A percentile compares a stretch with the other conserved stretches of the same genome.
Conservation (phyloP, 2,329 filamentous ascomycete genomes). For the Akanthomyces muscarius region DNA sequence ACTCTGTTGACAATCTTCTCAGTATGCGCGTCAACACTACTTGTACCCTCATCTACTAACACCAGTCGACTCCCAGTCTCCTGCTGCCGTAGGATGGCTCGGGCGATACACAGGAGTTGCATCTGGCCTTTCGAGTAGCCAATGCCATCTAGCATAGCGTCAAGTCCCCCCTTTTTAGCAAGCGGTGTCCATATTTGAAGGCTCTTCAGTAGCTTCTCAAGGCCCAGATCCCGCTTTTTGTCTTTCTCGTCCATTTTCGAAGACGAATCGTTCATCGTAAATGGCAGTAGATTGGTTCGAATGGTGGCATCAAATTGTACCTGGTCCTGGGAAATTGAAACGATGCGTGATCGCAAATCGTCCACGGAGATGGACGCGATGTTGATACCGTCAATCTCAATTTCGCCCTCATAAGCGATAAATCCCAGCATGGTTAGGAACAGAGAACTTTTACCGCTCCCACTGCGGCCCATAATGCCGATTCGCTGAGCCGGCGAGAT, state of each 20-base stretch:
- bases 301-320: slow-evolving; percentile 40
- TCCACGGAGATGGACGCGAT: slow-evolving; percentile 37
- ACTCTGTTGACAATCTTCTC: not conserved
- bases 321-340: slow-evolving; percentile 43
- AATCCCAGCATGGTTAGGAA: slow-evolving; percentile 42
- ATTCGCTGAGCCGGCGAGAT: slow-evolving; percentile 38
- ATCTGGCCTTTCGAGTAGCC: slow-evolving; percentile 29
- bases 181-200: slow-evolving; percentile 38
- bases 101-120: slow-evolving; percentile 13
- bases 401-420: slow-evolving; percentile 31
- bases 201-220: slow-evolving; percentile 37
- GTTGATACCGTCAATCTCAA: slow-evolving; percentile 40
- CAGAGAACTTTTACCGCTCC: slow-evolving; percentile 46
- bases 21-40: not conserved
- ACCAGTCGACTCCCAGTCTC: not conserved
- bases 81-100: slow-evolving; percentile 20
- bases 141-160: slow-evolving; percentile 27
- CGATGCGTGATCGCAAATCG: slow-evolving; percentile 37
- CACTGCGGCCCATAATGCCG: slow-evolving; percentile 44
- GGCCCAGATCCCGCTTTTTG: slow-evolving; percentile 20
- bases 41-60: slow-evolving; percentile 9
- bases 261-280: not conserved
- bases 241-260: not conserved
- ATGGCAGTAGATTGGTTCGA: slow-evolving; percentile 42
- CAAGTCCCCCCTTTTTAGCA: slow-evolving; percentile 31